phyloP scores from a whole-genome alignment of 1,139 yeast genomes.

The Candida frijolesensis region DNA sequence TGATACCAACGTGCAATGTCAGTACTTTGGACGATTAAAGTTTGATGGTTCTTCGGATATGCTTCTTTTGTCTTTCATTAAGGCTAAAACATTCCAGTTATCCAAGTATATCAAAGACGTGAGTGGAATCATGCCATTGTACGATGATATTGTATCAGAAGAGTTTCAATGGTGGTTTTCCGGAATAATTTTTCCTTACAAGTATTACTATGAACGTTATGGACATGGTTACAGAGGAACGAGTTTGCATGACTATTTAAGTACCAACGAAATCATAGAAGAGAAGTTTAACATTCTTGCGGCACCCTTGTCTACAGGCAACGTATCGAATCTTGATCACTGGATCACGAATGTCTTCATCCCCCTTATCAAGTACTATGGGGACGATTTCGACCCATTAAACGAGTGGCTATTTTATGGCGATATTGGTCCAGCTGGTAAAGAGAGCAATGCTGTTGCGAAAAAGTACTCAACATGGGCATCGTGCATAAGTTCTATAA shows the following conservation, averaged over 20 bases:
- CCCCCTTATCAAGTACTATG: conserved; percentile 28
- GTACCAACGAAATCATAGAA: conserved; percentile 21
- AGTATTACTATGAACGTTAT: conserved; percentile 32
- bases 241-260: conserved; percentile 19
- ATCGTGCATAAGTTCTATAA: conserved; percentile 22
- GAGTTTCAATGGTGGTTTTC: conserved; percentile 31
- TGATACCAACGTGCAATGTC: conserved; percentile 12
- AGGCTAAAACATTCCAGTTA: conserved; percentile 26
- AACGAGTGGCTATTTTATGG: conserved; percentile 28
- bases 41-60: conserved; percentile 4
- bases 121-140: conserved; percentile 19
- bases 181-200: conserved; percentile 32
- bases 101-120: conserved; percentile 24
- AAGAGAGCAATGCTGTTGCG: conserved; percentile 1
- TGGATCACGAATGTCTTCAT: conserved; percentile 36
- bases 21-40: conserved; percentile 4
- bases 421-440: conserved; percentile 4
- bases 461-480: conserved; percentile 30
- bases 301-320: conserved; percentile 23
- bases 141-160: conserved; percentile 17
- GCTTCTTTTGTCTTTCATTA: conserved; percentile 23
- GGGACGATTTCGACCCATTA: conserved; percentile 27
- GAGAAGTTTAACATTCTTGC: conserved; percentile 26
- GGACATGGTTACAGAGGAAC: conserved; percentile 19
- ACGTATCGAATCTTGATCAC: conserved; percentile 18